phyloP scores from a whole-genome alignment of 2,329 filamentous ascomycete species.

The Xylaria multiplex region DNA sequence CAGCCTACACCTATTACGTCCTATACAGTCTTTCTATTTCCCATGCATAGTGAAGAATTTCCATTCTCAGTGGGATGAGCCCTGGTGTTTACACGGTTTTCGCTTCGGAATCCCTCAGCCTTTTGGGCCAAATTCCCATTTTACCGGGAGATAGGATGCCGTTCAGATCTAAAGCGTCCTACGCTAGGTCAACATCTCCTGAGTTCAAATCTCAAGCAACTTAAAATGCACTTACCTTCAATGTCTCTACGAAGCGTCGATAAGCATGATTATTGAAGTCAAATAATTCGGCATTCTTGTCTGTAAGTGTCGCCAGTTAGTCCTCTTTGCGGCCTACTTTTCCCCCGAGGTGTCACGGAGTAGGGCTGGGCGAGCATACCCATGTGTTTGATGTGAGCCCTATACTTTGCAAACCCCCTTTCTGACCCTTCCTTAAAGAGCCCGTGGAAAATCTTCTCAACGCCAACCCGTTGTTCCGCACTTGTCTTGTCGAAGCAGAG shows the following conservation, averaged over 20 bases:
- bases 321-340: background rate
- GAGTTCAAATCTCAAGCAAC: background rate
- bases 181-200: background rate
- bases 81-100: slow-evolving; percentile 3
- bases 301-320: slow-evolving; percentile 37
- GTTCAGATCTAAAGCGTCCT: slow-evolving; percentile 53
- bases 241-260: slow-evolving; percentile 52
- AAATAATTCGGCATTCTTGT: slow-evolving; percentile 52
- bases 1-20: background rate
- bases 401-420: slow-evolving; percentile 53
- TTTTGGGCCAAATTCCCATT: slow-evolving; percentile 52
- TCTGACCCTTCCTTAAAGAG: slow-evolving; percentile 50
- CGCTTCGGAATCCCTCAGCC: slow-evolving; percentile 31
- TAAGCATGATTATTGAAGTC: slow-evolving; percentile 54
- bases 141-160: slow-evolving; percentile 53
- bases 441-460: slow-evolving; percentile 50
- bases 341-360: background rate
- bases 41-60: background rate
- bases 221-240: slow-evolving; percentile 49
- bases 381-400: slow-evolving; percentile 54
- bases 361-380: slow-evolving; percentile 42
- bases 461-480: slow-evolving; percentile 50
- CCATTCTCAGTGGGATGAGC: too few relatives aligned
- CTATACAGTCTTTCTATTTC: background rate
- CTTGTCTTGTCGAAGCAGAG: slow-evolving; percentile 59